Conservation (phyloP, 129 eudicot species). For the Deinandra increscens region DNA sequence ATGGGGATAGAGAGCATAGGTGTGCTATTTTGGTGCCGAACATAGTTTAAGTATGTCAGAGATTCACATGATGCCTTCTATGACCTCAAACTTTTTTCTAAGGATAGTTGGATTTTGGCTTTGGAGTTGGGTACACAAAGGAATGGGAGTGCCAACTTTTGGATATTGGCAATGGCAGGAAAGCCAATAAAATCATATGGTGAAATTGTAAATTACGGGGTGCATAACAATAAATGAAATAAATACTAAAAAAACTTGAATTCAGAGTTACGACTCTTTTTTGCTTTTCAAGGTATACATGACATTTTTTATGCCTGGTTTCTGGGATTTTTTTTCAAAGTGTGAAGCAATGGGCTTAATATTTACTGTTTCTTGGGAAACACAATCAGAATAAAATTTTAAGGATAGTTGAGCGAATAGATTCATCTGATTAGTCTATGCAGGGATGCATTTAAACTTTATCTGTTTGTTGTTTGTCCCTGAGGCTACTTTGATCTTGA, state of each 20-base stretch:
- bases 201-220: background rate
- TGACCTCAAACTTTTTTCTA: background rate
- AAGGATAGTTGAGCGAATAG: background rate
- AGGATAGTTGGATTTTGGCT: background rate
- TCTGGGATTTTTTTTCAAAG: background rate
- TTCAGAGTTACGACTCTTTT: background rate
- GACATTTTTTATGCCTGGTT: background rate
- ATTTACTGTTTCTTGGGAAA: background rate
- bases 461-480: background rate
- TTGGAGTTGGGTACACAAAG: constrained; percentile 2
- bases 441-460: no score
- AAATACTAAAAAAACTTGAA: background rate
- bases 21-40: background rate
- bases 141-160: background rate
- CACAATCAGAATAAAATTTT: background rate
- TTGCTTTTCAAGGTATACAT: background rate
- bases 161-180: background rate
- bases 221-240: background rate
- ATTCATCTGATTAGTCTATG: no score
- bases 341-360: background rate
- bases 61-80: background rate
- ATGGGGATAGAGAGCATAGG: background rate
- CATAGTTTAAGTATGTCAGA: background rate
- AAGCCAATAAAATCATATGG: background rate
- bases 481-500: background rate